Percentiles rank a stretch among this genome's conserved stretches.
Evolutionary conservation across 306 rosid genomes (phyloP).

Genomic region (Ormosia emarginata): DNA sequence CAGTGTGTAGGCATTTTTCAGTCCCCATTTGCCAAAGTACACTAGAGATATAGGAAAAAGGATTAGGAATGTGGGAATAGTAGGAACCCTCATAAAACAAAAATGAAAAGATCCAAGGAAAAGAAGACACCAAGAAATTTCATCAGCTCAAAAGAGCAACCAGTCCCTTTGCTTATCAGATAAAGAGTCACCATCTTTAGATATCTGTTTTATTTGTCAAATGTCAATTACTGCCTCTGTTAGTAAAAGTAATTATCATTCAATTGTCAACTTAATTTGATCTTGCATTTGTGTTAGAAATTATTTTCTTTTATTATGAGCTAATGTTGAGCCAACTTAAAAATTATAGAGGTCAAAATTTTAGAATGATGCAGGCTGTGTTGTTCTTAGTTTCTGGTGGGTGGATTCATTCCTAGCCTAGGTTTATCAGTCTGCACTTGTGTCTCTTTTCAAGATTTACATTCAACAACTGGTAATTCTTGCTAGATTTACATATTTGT

Average conservation of each 20-base stretch:
- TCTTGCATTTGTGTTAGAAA: neutral
- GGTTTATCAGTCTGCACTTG: neutral
- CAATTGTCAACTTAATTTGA: neutral
- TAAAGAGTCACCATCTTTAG: neutral
- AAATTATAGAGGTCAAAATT: neutral
- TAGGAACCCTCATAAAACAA: neutral
- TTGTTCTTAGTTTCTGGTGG: neutral
- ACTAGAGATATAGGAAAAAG: neutral
- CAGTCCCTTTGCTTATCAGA: neutral
- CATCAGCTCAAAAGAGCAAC: constrained; percentile 2
- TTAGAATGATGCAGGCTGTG: neutral
- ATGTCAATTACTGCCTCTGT: neutral
- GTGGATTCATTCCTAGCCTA: neutral
- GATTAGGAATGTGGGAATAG: neutral
- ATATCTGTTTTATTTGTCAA: neutral
- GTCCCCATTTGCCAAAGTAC: neutral
- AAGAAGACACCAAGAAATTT: neutral
- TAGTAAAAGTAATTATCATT: neutral
- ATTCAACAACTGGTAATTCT: neutral
- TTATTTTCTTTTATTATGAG: neutral
- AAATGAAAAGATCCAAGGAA: neutral
- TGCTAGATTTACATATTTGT: too few species aligned
- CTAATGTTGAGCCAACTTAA: neutral
- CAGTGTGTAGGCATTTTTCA: neutral
- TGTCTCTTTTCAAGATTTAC: neutral